A percentile compares a stretch with the other conserved stretches of the same genome.
phyloP scores from a whole-genome alignment of 768 basidiomycete species.

The Calvatia gigantea region DNA sequence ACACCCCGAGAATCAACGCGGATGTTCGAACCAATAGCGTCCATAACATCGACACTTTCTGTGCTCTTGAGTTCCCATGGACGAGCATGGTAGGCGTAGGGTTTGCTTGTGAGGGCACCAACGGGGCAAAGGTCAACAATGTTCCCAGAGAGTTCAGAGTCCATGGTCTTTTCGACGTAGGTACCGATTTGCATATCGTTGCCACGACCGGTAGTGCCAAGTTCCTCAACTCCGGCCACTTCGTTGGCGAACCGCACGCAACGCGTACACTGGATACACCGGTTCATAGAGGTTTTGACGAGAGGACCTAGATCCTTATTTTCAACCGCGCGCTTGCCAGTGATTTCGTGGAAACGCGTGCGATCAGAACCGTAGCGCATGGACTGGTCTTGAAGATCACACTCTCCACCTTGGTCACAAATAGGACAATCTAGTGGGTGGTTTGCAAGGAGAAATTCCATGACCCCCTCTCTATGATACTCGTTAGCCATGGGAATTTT shows the following conservation, averaged over 20 bases:
- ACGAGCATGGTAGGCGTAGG: constrained; percentile 95
- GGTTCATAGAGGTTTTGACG: constrained; percentile 98
- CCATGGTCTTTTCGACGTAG: constrained; percentile 96
- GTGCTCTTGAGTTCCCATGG: constrained; percentile 99
- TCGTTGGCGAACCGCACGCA: constrained; percentile 99
- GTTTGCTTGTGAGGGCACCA: constrained; percentile 96
- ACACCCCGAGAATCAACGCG: constrained; percentile 93
- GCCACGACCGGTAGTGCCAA: constrained; percentile 95
- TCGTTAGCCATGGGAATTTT: constrained; percentile 18
- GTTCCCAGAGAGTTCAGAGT: constrained; percentile 97
- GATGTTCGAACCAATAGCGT: constrained; percentile 96
- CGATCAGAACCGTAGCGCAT: constrained; percentile 99
- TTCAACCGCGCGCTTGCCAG: constrained; percentile 96
- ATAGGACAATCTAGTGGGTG: constrained; percentile 98
- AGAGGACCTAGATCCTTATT: constrained; percentile 98
- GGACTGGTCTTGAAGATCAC: constrained; percentile 97
- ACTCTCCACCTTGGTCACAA: constrained; percentile 99
- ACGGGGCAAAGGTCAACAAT: constrained; percentile 97
- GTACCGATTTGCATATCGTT: constrained; percentile 99
- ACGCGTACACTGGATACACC: constrained; percentile 99
- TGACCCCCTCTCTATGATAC: constrained; percentile 81
- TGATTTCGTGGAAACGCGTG: constrained; percentile 96
- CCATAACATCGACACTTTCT: constrained; percentile 92
- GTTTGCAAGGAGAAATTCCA: constrained; percentile 98
- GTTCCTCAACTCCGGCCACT: constrained; percentile 96